Base-by-base conservation (phyloP, 768 basidiomycete species). In the Lanmaoa pseudosensibilis region DNA sequence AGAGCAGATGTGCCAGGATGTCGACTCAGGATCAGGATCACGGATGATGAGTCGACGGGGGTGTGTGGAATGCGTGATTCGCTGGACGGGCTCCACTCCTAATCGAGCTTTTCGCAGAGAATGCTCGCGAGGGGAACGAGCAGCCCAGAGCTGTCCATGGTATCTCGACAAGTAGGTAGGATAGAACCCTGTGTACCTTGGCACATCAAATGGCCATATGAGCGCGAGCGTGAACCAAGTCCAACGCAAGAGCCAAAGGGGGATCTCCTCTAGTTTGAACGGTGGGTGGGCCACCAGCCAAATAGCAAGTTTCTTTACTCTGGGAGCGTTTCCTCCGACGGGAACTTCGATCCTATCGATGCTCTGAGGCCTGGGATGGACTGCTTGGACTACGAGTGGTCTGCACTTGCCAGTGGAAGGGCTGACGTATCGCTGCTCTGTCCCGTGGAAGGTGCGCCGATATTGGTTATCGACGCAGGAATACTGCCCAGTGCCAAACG, bases 381-480 rank as follows among this genome's bases (percentile, higher is more conserved):
- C 57, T 21, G 61, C 68, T 40, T 70, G 67, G n/a, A 70, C 58
- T 12, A 30, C 1, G 21, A 70, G 67, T 11, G 21, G 52, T 44
- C n/a, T 70, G 43, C 69, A 68, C 41, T 25, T 69, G 19, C 66
- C 69, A 5, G 56, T 60, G 21, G 54, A 47, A 10, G 64, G 53
- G 23, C 66, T 70, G 54, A 68, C 55, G 18, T 70, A 68, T 52
- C 67, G 56, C 27, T 65, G 55, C 25, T 47, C 50, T 21, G 12
- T 2, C 3, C 58, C 66, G 5, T 68, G 67, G 11, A 12, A 19
- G 4, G 34, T 48, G 16, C 41, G 57, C 13, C 57, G 65, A 50
- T 61, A 59, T 36, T 71, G 67, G 16, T 16, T 55, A 40, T 57
- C 67, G 12, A 37, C 55, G 40, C 67, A 68, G 18, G n/a, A 44